Percentiles rank a stretch among this genome's conserved stretches.
These are phyloP conservation scores for Lonicera japonica DNA, from an alignment of 129 eudicot genomes.

Conservation along the genomic window DNA sequence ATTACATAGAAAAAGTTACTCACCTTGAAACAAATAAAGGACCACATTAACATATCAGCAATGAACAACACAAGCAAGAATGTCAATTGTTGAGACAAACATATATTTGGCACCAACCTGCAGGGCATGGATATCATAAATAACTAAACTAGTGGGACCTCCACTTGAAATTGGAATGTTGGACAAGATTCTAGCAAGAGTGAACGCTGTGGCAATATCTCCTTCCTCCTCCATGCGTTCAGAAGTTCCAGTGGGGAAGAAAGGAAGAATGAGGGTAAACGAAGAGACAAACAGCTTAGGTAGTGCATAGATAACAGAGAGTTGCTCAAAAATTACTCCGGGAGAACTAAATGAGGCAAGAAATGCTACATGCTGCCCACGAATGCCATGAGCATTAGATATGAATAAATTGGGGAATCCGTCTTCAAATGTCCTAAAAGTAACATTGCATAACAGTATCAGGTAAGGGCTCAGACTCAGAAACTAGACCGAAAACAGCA, in stretches of 20 bases:
- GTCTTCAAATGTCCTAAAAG: conserved; percentile 83
- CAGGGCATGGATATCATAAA: conserved; percentile 91
- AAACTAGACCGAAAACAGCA: not conserved
- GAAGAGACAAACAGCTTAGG: conserved; percentile 92
- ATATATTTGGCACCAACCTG: conserved; percentile 45
- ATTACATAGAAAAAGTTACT: not conserved
- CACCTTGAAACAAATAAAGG: conserved; percentile 8
- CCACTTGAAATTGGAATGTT: conserved; percentile 85
- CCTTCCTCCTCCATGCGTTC: conserved; percentile 99
- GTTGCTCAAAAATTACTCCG: conserved; percentile 92
- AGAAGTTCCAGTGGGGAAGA: conserved; percentile 95
- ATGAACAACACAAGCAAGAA: not conserved
- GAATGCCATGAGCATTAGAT: conserved; percentile 94
- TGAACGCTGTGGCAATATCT: conserved; percentile 95
- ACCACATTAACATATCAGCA: not conserved
- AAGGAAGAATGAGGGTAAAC: conserved; percentile 93
- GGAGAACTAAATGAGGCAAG: conserved; percentile 97
- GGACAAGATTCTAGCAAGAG: conserved; percentile 89
- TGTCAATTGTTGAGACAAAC: not conserved
- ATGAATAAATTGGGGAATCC: conserved; percentile 94
- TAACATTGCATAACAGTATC: conserved; percentile 1
- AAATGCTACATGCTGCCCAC: conserved; percentile 97
- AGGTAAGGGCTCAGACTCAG: not conserved
- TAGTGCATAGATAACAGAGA: conserved; percentile 86
- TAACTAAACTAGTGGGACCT: conserved; percentile 96